phyloP scores from a whole-genome alignment of 352 stramenopile species.

The Plasmopara halstedii region DNA sequence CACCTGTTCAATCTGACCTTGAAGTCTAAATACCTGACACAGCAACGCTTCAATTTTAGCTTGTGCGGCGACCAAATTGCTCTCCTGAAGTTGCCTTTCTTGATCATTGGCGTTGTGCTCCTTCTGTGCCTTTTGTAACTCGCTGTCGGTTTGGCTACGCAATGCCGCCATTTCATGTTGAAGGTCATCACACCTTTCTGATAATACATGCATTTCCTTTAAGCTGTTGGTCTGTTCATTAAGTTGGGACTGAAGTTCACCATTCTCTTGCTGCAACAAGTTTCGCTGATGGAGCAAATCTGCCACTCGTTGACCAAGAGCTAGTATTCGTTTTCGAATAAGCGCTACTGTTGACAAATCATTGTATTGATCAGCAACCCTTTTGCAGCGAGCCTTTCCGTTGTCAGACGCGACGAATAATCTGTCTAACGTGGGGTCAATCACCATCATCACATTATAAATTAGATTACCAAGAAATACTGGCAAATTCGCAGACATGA shows the following conservation, averaged over 20 bases:
- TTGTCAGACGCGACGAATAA: constrained; percentile 33
- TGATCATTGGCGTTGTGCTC: constrained; percentile 21
- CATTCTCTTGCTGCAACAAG: constrained; percentile 65
- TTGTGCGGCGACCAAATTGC: constrained; percentile 22
- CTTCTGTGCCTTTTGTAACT: constrained; percentile 9
- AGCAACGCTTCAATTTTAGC: constrained; percentile 23
- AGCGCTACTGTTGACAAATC: constrained; percentile 22
- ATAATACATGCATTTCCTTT: constrained; percentile 35
- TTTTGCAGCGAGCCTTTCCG: constrained; percentile 39
- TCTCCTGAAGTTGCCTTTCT: constrained; percentile 17
- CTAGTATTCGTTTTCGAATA: constrained; percentile 52
- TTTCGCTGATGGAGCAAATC: constrained; percentile 68
- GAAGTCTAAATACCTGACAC: background rate
- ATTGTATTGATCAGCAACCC: constrained; percentile 1
- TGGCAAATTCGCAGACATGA: background rate
- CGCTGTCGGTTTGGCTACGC: constrained; percentile 15
- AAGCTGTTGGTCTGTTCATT: constrained; percentile 46
- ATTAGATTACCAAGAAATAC: constrained; percentile 29
- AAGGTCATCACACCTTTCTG: constrained; percentile 25
- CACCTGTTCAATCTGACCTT: constrained; percentile 9
- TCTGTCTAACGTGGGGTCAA: constrained; percentile 34
- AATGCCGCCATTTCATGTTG: constrained; percentile 33
- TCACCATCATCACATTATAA: constrained; percentile 33
- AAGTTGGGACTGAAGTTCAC: constrained; percentile 59
- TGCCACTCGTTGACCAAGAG: constrained; percentile 55